Evolutionary conservation across 2,329 filamentous ascomycete species (phyloP), one percentile per base, ranked within the genome.

Genomic region (Penicillium sp.): DNA sequence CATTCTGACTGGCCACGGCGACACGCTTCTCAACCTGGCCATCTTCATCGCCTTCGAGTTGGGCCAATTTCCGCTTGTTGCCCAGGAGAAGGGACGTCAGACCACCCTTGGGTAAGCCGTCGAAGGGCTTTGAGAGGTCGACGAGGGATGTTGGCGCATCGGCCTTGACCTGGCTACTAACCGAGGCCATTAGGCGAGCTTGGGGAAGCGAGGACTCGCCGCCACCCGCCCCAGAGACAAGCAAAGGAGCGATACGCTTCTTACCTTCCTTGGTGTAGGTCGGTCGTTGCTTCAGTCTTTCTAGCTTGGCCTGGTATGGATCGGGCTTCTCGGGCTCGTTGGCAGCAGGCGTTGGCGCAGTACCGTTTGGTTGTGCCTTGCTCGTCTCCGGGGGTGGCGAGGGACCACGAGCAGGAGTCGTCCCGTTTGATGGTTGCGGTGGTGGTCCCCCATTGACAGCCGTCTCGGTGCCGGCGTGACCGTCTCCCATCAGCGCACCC

Each of bases 401-500:
- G 5, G 63, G 41, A 16, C 41, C 58, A 36, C 56, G 58, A 19
- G 58, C 59, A 42, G 65, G 60, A 10, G 64, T 57, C 20, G 64
- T 60, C 18, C 74, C 75, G 44, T 78, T 79, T 13, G 71, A 68
- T 17, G 64, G 45, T 15, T 52, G 50, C 9, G 62, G 43, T 13
- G 64, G 58, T n/a, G 58, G 36, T 9, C 64, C 60, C 11, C 73
- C 74, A 49, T 87, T 64, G 62, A 70, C 17, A 7, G 68, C 63
- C 35, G 73, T 70, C 27, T 80, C 79, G 3, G 74, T 71, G 76
- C 71, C n/a, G n/a, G 21, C 14, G 11, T 76, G 76, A 13, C 78
- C 77, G 59, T 95, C 90, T 4, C 91, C 91, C 93, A 98, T 98
- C 25, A 98, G 70, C n/a, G 91, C 91, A 9, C 93, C 93, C 93